Conservation (phyloP, 2,329 filamentous ascomycete genomes). For the Colletotrichum brevisporum region DNA sequence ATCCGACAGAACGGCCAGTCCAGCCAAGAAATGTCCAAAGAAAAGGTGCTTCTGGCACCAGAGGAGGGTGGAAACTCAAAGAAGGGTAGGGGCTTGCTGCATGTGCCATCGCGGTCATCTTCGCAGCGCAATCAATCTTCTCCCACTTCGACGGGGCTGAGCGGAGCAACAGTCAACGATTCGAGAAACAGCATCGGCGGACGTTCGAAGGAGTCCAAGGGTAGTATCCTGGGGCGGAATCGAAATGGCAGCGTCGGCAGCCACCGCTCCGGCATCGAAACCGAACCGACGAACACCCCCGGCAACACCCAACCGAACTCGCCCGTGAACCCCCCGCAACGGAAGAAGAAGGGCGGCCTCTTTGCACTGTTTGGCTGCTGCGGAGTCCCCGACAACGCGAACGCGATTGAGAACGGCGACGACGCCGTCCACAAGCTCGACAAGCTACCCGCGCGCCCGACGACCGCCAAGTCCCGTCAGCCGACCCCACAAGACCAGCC, state of each 20-base stretch:
- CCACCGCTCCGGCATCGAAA: conserved; percentile 69
- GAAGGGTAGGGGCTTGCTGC: conserved; percentile 67
- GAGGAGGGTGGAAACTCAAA: conserved; percentile 61
- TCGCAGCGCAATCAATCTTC: conserved; percentile 73
- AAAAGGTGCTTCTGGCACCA: conserved; percentile 56
- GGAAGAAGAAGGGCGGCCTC: conserved; percentile 70
- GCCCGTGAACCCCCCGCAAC: conserved; percentile 63
- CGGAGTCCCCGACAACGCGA: conserved; percentile 72
- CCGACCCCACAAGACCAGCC: conserved; percentile 63
- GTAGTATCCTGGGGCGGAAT: conserved; percentile 73
- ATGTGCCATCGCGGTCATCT: conserved; percentile 74
- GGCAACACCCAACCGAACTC: conserved; percentile 67
- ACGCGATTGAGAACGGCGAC: conserved; percentile 66
- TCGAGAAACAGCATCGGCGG: conserved; percentile 73
- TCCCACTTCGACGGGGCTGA: conserved; percentile 71
- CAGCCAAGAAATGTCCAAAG: conserved; percentile 58
- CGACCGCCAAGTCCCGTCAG: conserved; percentile 68
- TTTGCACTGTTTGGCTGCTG: conserved; percentile 77
- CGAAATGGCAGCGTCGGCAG: conserved; percentile 79
- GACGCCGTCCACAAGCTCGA: conserved; percentile 71
- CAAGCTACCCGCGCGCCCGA: conserved; percentile 67
- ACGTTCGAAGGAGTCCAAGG: conserved; percentile 75
- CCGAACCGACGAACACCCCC: conserved; percentile 64
- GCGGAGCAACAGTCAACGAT: conserved; percentile 71
- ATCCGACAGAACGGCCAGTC: conserved; percentile 46